Evolutionary conservation across 495 filamentous ascomycete species (phyloP), one percentile per base, ranked within the genome.

Genomic region (Ramalina peruviana): DNA sequence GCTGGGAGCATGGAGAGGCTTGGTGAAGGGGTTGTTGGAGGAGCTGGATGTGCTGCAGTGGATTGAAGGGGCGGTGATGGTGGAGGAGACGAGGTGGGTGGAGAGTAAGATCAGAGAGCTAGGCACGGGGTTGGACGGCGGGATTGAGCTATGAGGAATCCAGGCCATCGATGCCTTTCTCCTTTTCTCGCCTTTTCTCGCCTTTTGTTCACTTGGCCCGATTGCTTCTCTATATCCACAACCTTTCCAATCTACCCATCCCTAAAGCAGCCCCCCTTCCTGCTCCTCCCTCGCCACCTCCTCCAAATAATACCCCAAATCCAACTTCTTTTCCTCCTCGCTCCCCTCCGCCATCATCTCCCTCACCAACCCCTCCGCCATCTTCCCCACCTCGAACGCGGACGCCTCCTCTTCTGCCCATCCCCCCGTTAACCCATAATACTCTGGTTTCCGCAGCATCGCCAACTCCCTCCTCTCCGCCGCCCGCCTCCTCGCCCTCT

Each of bases 11-110:
- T 55, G 71, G 13, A 54, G 54, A n/a, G 64, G 67, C 20, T 56
- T 68, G 37, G 52, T 65, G 10, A 57, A 56, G 12, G 51, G 65
- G 19, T 68, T 74, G 67, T 47, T 65, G 1, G 67, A 74, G 23
- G 72, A 74, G 52, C 50, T 73, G 27, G 61, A 61, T 5, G 52
- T 60, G 11, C 69, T 74, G 46, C 65, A 62, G 33, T 61, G 49
- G 20, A 65, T 74, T 26, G 71, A 74, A 45, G 46, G 48, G 11
- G 68, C 68, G 36, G 44, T 72, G 6, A 60, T 73, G 37, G 56
- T 51, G 10, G 56, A 62, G 6, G 72, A 76, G 53, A 58, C 55
- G 37, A 49, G 54, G 36, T 63, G 60, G 60, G 63, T 71, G 45
- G 55, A 65, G 53, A 57, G 54, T 12, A 58, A 65, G 13, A 64